Evolutionary conservation across 2,329 filamentous ascomycete species (phyloP), one percentile per base, ranked within the genome.

Genomic region (Plenodomus biglobosus): DNA sequence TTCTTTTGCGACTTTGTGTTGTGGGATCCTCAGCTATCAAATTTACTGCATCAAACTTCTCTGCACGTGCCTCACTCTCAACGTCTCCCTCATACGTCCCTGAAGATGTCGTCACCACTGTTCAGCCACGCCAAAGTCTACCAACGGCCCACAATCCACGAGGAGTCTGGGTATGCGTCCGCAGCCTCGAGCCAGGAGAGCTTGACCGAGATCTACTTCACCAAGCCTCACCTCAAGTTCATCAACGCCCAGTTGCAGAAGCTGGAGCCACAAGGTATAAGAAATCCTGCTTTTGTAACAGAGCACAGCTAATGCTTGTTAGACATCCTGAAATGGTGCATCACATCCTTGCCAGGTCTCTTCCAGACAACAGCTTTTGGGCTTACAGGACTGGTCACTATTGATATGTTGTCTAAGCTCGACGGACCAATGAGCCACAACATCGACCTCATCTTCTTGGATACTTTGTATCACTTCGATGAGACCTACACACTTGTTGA

Each of bases 241-340:
- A 81, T 99, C 71, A 99, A 99, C 80, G 76, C 85, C 56, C 90
- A 95, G 74, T 78, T 99, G 62, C 88, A 94, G 73, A 83, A 86
- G 68, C 88, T 97, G 73, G 85, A 92, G 69, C 90, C 94, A 53
- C 80, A 92, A 75, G 81, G 81, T 83, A 69, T 59, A 75, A 69
- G 42, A 19, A 21, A 3, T 35, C n/a, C n/a, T 17, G n/a, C 38
- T 5, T 6, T 17, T 30, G 22, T 10, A 21, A 18, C n/a, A n/a
- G 22, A 34, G 27, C 22, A n/a, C 21, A 57, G 51, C 73, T 71
- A 56, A 71, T 51, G 37, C 44, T 10, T 21, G 3, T 38, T 38
- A 81, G 92, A 96, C 58, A 87, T 97, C 64, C 83, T 99, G 52
- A 87, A 85, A 75, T 96, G 95, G 88, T 90, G 87, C 80, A 88